Evolutionary conservation across 2,329 filamentous ascomycete genomes (phyloP), one percentile per base, ranked within the genome.

Genomic region (Phyllosticta capitalensis): DNA sequence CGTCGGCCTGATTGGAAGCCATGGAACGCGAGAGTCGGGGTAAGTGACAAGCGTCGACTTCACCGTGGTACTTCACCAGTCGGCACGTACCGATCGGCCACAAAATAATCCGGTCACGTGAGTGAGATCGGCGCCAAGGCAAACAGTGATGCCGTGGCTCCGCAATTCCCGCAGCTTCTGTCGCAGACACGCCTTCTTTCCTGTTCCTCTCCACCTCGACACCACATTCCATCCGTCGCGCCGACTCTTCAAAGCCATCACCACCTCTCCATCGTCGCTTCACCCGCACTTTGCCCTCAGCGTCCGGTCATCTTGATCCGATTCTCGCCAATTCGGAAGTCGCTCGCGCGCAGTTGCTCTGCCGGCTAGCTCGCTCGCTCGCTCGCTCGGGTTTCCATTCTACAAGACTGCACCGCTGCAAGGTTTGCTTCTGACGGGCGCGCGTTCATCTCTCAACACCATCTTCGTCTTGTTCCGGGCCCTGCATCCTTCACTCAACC

Each of bases 261-360:
- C 24, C 24, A 26, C 24, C 24, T 4, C 28, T 49, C 51, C 38
- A 45, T 58, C 51, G 33, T 33, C 53, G n/a, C 56, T 51, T 58
- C 56, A 26, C 22, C 14, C 17, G 30, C 26, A 33, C 33, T n/a
- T 19, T 33, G 56, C 38, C 52, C 19, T 54, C 51, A 48, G 22
- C 38, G 19, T 45, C 58, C n/a, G 45, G 24, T 48, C 58, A 26
- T 55, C 59, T 54, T 22, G 52, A 59, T 59, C 56, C 66, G 65
- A 63, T 62, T 64, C 60, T 67, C 65, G 65, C 59, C 67, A 68
- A 67, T 63, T 66, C 33, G 45, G 21, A 48, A 61, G 30, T 26
- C 52, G 24, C 49, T 59, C 68, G 68, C 66, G 67, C 64, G 54
- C 61, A 67, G 66, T 68, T 68, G 69, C 64, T 68, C 67, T 68